Base-by-base conservation (phyloP, 768 basidiomycete genomes). In the Mrakia frigida region DNA sequence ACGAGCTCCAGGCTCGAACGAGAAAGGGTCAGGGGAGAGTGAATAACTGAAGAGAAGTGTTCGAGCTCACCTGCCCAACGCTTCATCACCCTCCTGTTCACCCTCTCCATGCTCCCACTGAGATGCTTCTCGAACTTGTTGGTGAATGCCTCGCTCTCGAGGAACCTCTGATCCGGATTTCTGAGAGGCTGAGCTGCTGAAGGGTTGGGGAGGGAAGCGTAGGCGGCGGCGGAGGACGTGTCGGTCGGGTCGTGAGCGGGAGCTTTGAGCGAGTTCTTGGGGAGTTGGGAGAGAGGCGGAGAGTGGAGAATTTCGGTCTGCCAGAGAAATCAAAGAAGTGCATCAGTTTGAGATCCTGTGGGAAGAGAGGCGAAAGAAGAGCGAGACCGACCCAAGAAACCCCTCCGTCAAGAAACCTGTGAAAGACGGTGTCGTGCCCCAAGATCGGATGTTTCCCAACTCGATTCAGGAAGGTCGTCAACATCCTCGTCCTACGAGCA, bases 71-170 rank as follows among this genome's bases (percentile, higher is more conserved):
- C 94, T 83, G 92, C 89, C 96, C 97, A 99, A 71, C 97, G 87
- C 85, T 97, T 98, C 82, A 94, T 88, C 25, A 90, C 88, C 79
- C 96, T 86, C 71, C 96, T 88, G 25, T 96, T 95, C 33, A 98
- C 93, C 83, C 94, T 98, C 84, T 99, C 97, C 92, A 99, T 92
- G 2, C 90, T 92, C 2, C 94, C 93, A 74, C 88, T 87, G 74
- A 99, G 86, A 85, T 99, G 97, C 74, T 89, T 89, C 65, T 94
- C 91, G 82, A 98, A 99, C 84, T 96, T 97, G 84, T 89, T 89
- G 4, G 97, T 99, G 82, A 99, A 99, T 6, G 89, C 88, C 83
- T 99, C 97, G 0, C 94, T 96, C 82, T 99, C 97, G 52, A 92
- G 86, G 85, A 98, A 99, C 21, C 96, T 88, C 82, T 95, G 94